Base-by-base conservation (phyloP, 2,329 filamentous ascomycete genomes). In the Cladosporium sp. region DNA sequence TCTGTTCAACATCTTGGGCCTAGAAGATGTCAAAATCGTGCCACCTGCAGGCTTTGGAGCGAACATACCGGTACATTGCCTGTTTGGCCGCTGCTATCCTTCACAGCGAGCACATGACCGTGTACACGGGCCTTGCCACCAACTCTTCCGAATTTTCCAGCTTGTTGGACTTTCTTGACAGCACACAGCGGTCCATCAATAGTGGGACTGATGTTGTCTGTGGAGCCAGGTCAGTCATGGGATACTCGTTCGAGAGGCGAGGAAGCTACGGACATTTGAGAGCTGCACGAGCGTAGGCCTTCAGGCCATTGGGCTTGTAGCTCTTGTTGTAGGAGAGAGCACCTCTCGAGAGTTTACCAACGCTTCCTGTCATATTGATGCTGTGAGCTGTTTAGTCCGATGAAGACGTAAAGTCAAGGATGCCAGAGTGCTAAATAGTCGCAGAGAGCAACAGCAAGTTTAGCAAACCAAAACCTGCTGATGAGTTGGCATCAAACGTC, bases 1-100 rank as follows among this genome's bases (percentile, higher is more conserved):
- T 89, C 70, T 90, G 89, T 77, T 91, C 87, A 62, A 87, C 82
- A 73, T 92, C 89, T 28, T 90, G 83, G 8, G 70, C 69, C 66
- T 71, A 49, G 10, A 5, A 11, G 12, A 86, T 85, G 6, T 82
- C 79, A 32, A 89, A 34, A 24, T 12, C 12, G 36, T 12, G 5
- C 34, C 85, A 47, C 85, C 78, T 2, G 82, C 82, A n/a, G 76
- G 71, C 1, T 24, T 51, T 82, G 68, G n/a, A 34, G 3, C 18
- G 28, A 7, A 49, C 67, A 21, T 66, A 71, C 55, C 51, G 74
- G 72, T 28, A 75, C 73, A 18, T 74, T 67, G 30, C 74, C 74
- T 51, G 68, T 70, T 54, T 74, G 68, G 4, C 72, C 72, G 61
- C 49, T 68, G 51, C 34, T 76, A 57, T 77, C 73, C 59, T 72